Percentiles rank a stretch among this genome's conserved stretches.
Evolutionary conservation across 2,329 filamentous ascomycete species (phyloP).

Genomic region (Chrysosporium keratinophilum): DNA sequence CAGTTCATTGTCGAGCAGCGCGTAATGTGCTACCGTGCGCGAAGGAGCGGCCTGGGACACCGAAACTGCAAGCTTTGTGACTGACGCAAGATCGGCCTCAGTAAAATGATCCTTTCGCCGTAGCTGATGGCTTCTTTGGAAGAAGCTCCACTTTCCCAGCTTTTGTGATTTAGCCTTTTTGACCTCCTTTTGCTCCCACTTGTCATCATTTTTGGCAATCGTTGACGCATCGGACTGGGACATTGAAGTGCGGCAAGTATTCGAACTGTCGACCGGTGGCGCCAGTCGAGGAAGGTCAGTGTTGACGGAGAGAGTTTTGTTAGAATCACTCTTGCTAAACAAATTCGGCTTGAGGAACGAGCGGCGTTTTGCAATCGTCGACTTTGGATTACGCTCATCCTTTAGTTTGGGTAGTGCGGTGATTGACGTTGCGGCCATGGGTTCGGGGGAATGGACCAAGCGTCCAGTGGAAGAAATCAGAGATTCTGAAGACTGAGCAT

Average conservation of each 20-base stretch:
- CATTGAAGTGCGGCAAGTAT: conserved; percentile 13
- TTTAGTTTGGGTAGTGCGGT: neutral
- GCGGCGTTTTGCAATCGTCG: conserved; percentile 18
- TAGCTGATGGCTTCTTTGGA: conserved; percentile 37
- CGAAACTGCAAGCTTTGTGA: conserved; percentile 30
- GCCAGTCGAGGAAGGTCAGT: conserved; percentile 19
- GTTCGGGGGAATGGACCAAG: conserved; percentile 26
- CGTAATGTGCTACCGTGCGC: conserved; percentile 48
- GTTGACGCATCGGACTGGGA: conserved; percentile 13
- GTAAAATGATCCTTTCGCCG: conserved; percentile 20
- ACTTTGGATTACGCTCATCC: neutral
- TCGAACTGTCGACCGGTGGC: conserved; percentile 20
- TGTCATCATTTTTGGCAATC: conserved; percentile 15
- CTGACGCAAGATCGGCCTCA: conserved; percentile 44
- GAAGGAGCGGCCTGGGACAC: conserved; percentile 30
- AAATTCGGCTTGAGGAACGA: conserved; percentile 17
- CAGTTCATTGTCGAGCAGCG: conserved; percentile 42
- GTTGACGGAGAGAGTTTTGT: conserved; percentile 17
- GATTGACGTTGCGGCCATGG: conserved; percentile 18
- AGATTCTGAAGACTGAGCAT: conserved; percentile 28
- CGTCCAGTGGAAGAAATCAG: conserved; percentile 23
- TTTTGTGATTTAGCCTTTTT: conserved; percentile 27
- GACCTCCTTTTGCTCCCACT: conserved; percentile 14
- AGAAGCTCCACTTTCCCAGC: conserved; percentile 49
- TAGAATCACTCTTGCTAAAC: neutral